Evolutionary conservation across 352 stramenopile genomes (phyloP).

Genomic region (Phytophthora pseudosyringae): DNA sequence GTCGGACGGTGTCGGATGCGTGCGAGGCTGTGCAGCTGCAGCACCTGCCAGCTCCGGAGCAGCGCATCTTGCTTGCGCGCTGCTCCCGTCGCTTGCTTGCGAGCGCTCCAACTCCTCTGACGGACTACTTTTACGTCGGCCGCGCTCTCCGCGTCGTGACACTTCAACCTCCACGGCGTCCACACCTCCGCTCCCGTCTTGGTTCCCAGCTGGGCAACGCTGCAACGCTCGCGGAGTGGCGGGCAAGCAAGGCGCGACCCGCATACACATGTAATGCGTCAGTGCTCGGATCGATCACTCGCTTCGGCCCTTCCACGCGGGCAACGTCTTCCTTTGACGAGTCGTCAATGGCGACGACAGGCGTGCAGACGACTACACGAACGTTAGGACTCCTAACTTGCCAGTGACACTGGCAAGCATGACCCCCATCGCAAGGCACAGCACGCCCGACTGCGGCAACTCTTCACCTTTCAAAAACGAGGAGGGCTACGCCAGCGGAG

Average conservation of each 20-base stretch:
- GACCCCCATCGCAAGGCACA: slow-evolving; percentile 3
- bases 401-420: neutral
- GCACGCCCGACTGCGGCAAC: neutral
- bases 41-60: slow-evolving; percentile 3
- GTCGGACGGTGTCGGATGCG: neutral
- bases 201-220: slow-evolving; percentile 23
- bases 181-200: slow-evolving; percentile 6
- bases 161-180: slow-evolving; percentile 18
- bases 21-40: slow-evolving; percentile 4
- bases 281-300: slow-evolving; percentile 14
- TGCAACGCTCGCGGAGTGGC: slow-evolving; percentile 1
- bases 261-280: slow-evolving; percentile 3
- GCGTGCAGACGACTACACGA: neutral
- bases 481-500: neutral
- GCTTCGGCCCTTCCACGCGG: slow-evolving; percentile 1
- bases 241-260: neutral
- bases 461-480: slow-evolving; percentile 13
- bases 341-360: too few species aligned
- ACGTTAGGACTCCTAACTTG: neutral
- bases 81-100: slow-evolving; percentile 3
- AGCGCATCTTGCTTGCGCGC: slow-evolving; percentile 3
- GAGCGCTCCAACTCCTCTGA: neutral
- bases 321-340: neutral
- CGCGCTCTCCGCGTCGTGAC: slow-evolving; percentile 14
- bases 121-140: slow-evolving; percentile 11